Conservation (phyloP, 495 filamentous ascomycete species). For the Aspergillus cristatus region DNA sequence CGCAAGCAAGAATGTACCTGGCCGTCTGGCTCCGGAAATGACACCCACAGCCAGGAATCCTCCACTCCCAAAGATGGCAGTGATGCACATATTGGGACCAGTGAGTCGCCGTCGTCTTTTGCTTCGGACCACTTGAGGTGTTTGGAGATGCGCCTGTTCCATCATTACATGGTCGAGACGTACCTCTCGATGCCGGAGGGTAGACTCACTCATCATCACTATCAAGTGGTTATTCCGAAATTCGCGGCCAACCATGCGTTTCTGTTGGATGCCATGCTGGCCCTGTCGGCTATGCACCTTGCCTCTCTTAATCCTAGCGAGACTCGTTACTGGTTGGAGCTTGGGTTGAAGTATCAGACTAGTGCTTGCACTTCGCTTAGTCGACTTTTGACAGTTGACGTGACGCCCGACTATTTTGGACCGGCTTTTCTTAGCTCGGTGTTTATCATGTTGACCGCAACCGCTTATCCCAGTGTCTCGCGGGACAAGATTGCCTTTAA, state of each 20-base stretch:
- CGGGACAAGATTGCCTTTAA: conserved; percentile 16
- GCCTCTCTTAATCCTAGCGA: conserved; percentile 24
- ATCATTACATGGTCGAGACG: conserved; percentile 29
- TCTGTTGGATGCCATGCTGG: conserved; percentile 38
- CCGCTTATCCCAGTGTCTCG: conserved; percentile 27
- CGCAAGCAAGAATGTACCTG: conserved; percentile 30
- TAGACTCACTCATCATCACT: conserved; percentile 24
- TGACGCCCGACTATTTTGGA: conserved; percentile 18
- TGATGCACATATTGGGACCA: conserved; percentile 5
- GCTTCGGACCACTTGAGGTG: conserved; percentile 13
- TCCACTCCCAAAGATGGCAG: conserved; percentile 14
- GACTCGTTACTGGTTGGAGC: conserved; percentile 21
- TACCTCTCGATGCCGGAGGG: conserved; percentile 22
- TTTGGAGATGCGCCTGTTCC: conserved; percentile 32
- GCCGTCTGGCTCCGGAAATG: conserved; percentile 13
- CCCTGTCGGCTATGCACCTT: conserved; percentile 39
- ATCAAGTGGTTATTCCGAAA: conserved; percentile 33
- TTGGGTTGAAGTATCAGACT: conserved; percentile 28
- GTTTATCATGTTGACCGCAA: conserved; percentile 30
- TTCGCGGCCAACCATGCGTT: conserved; percentile 35
- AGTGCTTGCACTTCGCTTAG: conserved; percentile 26
- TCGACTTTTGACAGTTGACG: conserved; percentile 14
- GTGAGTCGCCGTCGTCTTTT: conserved; percentile 5
- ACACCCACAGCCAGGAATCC: conserved; percentile 20
- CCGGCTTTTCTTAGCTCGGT: conserved; percentile 33